Percentiles rank a stretch among this genome's conserved stretches.
Conservation (phyloP, 139 green algal genomes). For the Astrephomene gubernaculifera region DNA sequence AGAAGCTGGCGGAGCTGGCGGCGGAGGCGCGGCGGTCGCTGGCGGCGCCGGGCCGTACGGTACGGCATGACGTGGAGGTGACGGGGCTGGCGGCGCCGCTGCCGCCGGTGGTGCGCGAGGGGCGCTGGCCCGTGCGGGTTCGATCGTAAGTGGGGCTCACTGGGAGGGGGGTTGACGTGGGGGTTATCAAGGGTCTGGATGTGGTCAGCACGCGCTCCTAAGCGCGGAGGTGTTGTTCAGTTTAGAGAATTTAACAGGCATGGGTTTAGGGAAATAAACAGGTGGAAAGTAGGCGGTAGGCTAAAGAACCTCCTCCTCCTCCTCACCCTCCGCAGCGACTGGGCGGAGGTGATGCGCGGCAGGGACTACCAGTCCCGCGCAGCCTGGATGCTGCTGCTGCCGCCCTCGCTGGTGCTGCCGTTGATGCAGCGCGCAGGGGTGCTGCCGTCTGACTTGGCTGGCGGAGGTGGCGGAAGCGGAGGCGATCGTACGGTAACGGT, state of each 20-base stretch:
- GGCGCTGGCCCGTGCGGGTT: background rate
- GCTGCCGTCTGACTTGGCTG: too few relatives aligned
- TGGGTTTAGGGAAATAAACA: too few relatives aligned
- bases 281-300: too few relatives aligned
- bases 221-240: too few relatives aligned
- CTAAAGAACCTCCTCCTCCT: too few relatives aligned
- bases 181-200: too few relatives aligned
- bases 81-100: constrained; percentile 40
- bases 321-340: background rate
- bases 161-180: too few relatives aligned
- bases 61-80: constrained; percentile 44
- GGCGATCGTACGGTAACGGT: background rate
- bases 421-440: background rate
- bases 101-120: constrained; percentile 18
- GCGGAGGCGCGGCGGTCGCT: constrained; percentile 26
- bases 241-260: too few relatives aligned
- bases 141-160: background rate
- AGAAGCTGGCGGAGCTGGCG: background rate
- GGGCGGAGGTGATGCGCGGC: background rate
- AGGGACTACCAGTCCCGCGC: constrained; percentile 37
- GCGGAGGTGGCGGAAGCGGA: background rate
- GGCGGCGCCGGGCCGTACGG: background rate
- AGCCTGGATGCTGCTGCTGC: constrained; percentile 34
- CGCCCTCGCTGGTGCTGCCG: constrained; percentile 5
- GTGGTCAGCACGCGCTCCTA: too few relatives aligned